Base-by-base conservation (phyloP, 2,329 filamentous ascomycete species). In the Colletotrichum sp. region DNA sequence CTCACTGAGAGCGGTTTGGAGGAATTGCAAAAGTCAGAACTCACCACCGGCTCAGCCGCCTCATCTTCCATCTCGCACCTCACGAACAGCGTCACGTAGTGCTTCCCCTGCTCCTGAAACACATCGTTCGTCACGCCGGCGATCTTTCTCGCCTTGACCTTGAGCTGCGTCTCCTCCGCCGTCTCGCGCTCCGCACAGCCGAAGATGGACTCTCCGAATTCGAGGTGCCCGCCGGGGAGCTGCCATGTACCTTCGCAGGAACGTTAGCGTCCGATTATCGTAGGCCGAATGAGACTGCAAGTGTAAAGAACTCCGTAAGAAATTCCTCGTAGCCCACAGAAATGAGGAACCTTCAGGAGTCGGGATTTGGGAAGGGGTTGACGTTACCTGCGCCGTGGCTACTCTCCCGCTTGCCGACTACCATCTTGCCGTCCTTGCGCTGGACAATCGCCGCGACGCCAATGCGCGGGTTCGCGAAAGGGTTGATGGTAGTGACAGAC, bases 11-110 rank as follows among this genome's bases (percentile, higher is more conserved):
- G n/a, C n/a, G n/a, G n/a, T n/a, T n/a, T n/a, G 24, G 24, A 4
- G 24, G 24, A 32, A 34, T 13, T 12, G 12, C 8, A 52, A 21
- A 52, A 9, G 0, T 52, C 6, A 36, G 34, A 52, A 24, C 7
- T 79, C 74, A 94, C 92, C 86, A 88, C 71, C 0, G 93, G 89
- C 77, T 90, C 82, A 30, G 87, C 87, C 0, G 79, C 77, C 18
- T 87, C 84, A 30, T 91, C 87, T 0, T 84, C 80, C 78, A 90
- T 84, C 59, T 83, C 83, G 56, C 90, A 91, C 1, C 86, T 84
- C 76, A 95, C 90, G 78, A 94, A 96, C 4, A 95, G 82, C 0
- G 94, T 96, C 66, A 95, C 87, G 80, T 96, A 96, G 81, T 96
- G 94, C 82, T 92, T 94, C 0, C 83, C 83, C n/a, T 89, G 87